phyloP scores from a whole-genome alignment of 1,139 yeast genomes.

The Blastobotrys serpentis region DNA sequence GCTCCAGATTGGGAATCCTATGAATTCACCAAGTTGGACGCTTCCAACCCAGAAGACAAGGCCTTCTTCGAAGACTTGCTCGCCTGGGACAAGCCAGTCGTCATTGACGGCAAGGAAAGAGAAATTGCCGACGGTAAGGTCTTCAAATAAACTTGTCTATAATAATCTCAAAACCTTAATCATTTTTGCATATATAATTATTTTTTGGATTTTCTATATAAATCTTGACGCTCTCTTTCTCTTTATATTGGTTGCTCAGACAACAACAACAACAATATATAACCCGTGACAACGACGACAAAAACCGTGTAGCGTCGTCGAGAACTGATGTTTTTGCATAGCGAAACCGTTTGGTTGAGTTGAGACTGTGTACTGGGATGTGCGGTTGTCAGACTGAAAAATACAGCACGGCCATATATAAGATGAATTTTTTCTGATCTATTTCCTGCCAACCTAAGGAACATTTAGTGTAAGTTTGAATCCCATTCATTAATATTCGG shows the following conservation, averaged over 20 bases:
- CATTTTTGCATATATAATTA: not conserved
- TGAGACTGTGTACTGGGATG: not conserved
- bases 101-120: conserved; percentile 59
- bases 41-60: conserved; percentile 65
- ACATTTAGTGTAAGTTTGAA: conserved; percentile 22
- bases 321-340: no score
- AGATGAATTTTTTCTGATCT: not conserved
- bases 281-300: no score
- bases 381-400: not conserved
- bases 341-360: no score
- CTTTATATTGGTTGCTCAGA: no score
- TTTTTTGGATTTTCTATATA: conserved; percentile 11
- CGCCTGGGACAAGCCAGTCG: conserved; percentile 83
- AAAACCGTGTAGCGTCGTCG: no score
- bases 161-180: conserved; percentile 4
- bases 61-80: conserved; percentile 70
- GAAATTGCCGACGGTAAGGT: conserved; percentile 84
- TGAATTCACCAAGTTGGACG: conserved; percentile 64
- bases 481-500: no score
- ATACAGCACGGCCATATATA: not conserved
- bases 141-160: conserved; percentile 55
- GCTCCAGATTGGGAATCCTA: conserved; percentile 99
- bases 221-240: no score
- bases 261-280: no score
- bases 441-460: no score